Percentiles rank a stretch among this genome's conserved stretches.
phyloP scores from a whole-genome alignment of 108 stramenopile species.

The Nitzschia putrida region DNA sequence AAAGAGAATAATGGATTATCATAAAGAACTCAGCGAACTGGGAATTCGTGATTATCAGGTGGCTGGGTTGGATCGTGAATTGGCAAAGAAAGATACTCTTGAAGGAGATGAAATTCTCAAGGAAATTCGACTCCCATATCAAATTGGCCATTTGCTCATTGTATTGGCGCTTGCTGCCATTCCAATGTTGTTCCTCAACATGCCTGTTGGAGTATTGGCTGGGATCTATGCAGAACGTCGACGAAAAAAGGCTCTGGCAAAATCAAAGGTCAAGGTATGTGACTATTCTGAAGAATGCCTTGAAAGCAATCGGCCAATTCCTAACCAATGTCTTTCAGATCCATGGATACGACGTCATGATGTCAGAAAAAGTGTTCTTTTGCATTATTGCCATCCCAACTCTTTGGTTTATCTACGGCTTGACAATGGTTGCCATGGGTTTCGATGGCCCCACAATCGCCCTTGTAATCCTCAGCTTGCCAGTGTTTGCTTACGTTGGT shows the following conservation, averaged over 20 bases:
- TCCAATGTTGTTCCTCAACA: conserved; percentile 87
- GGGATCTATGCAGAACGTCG: conserved; percentile 78
- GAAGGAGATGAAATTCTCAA: conserved; percentile 71
- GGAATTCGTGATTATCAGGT: conserved; percentile 93
- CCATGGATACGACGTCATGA: conserved; percentile 90
- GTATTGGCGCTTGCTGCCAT: conserved; percentile 79
- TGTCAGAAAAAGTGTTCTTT: conserved; percentile 92
- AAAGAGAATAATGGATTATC: conserved; percentile 76
- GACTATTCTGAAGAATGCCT: neutral
- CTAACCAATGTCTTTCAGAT: neutral
- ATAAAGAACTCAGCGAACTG: conserved; percentile 74
- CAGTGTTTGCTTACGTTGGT: conserved; percentile 91
- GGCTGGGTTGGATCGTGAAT: conserved; percentile 57
- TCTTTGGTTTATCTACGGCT: conserved; percentile 88
- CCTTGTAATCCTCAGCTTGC: conserved; percentile 79
- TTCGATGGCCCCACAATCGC: conserved; percentile 81
- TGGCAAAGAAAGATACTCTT: conserved; percentile 26
- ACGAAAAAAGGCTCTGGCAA: conserved; percentile 88
- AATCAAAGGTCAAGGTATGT: conserved; percentile 90
- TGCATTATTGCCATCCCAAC: conserved; percentile 95
- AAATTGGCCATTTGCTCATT: conserved; percentile 82
- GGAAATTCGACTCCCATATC: conserved; percentile 75
- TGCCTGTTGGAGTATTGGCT: conserved; percentile 91
- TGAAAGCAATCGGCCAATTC: neutral
- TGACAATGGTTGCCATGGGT: conserved; percentile 69